Conservation (phyloP, 2,329 filamentous ascomycete genomes). For the Teratosphaeria gauchensis region DNA sequence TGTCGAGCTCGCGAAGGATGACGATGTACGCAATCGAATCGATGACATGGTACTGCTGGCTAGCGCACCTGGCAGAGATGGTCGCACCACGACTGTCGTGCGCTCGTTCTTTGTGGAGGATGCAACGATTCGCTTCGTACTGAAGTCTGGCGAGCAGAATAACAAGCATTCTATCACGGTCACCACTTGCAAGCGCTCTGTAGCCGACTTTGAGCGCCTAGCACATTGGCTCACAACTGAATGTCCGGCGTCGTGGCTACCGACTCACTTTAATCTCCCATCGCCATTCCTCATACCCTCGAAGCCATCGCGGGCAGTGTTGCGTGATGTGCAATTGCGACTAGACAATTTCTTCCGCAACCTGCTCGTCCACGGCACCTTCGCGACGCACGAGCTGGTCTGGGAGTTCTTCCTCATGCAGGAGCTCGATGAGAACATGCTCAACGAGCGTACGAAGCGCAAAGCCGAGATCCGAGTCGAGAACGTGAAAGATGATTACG, state of each 20-base stretch:
- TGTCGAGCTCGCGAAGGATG: slow-evolving; percentile 93
- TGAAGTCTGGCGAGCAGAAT: slow-evolving; percentile 89
- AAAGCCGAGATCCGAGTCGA: slow-evolving; percentile 79
- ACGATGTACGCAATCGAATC: slow-evolving; percentile 92
- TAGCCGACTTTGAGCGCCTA: slow-evolving; percentile 84
- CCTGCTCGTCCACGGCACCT: slow-evolving; percentile 79
- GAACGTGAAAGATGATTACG: slow-evolving; percentile 78
- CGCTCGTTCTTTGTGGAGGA: slow-evolving; percentile 96
- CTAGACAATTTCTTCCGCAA: slow-evolving; percentile 84
- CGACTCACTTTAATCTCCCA: slow-evolving; percentile 63
- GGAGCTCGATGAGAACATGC: slow-evolving; percentile 81
- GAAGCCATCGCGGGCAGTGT: slow-evolving; percentile 74
- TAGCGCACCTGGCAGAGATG: slow-evolving; percentile 59
- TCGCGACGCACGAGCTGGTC: slow-evolving; percentile 90
- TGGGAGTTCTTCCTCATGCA: slow-evolving; percentile 99
- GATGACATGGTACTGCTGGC: slow-evolving; percentile 86
- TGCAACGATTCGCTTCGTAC: slow-evolving; percentile 78
- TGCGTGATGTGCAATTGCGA: slow-evolving; percentile 78
- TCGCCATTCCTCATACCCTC: slow-evolving; percentile 91
- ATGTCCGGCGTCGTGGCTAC: slow-evolving; percentile 92
- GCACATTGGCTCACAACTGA: slow-evolving; percentile 75
- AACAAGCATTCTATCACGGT: slow-evolving; percentile 76
- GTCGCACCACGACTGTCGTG: slow-evolving; percentile 83
- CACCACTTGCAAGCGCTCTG: slow-evolving; percentile 81
- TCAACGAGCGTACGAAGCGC: slow-evolving; percentile 75